Evolutionary conservation across 768 basidiomycete species (phyloP).

Genomic region (Lactarius evosmus): DNA sequence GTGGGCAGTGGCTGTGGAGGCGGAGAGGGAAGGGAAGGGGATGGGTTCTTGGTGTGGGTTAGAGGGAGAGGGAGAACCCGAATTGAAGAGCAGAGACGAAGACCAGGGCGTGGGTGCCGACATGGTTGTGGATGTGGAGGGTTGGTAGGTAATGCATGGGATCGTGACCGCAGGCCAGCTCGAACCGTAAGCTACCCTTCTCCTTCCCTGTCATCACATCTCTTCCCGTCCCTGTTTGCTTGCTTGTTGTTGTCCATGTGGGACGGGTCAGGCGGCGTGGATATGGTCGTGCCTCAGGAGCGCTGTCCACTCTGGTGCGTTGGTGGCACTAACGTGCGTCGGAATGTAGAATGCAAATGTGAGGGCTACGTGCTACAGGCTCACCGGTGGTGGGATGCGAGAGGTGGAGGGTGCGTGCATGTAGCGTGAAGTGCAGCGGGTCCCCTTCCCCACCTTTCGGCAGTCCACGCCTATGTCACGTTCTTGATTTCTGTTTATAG

Average conservation of each 20-base stretch:
- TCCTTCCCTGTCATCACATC: slow-evolving; percentile 27
- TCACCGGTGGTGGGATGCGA: slow-evolving; percentile 48
- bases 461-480: not conserved
- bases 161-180: slow-evolving; percentile 20
- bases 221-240: no score
- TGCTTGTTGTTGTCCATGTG: slow-evolving; percentile 34
- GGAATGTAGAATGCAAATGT: slow-evolving; percentile 68
- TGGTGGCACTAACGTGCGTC: slow-evolving; percentile 57
- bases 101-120: slow-evolving; percentile 34
- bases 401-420: slow-evolving; percentile 50
- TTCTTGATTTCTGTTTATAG: slow-evolving; percentile 13
- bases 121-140: slow-evolving; percentile 34
- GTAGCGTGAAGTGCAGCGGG: slow-evolving; percentile 53
- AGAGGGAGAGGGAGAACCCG: no score
- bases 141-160: slow-evolving; percentile 43
- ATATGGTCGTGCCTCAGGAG: slow-evolving; percentile 52
- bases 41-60: slow-evolving; percentile 8
- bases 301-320: slow-evolving; percentile 68
- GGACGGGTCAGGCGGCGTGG: slow-evolving; percentile 24
- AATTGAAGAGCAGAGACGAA: no score
- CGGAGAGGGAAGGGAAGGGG: not conserved
- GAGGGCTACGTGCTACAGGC: slow-evolving; percentile 45
- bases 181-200: slow-evolving; percentile 19
- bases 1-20: not conserved
- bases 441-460: slow-evolving; percentile 34